Evolutionary conservation across 2,329 filamentous ascomycete genomes (phyloP), one percentile per base, ranked within the genome.

Genomic region (Alternaria arborescens): DNA sequence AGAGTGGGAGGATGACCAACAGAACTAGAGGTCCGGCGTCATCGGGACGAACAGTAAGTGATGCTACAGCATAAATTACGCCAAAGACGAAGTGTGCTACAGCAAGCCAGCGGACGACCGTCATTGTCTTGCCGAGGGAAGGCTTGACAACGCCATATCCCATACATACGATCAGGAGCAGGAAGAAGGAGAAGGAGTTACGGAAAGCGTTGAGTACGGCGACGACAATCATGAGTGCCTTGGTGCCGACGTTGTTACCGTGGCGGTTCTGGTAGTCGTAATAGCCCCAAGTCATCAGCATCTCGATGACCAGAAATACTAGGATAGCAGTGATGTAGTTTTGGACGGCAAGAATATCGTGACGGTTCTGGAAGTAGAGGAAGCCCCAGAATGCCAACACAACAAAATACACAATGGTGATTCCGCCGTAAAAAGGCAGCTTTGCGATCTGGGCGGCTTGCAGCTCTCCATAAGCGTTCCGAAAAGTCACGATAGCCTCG

Each of bases 241-340:
- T 97, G 58, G 93, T 89, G 44, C 92, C 89, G 3, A 90, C 78
- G 74, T 93, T 97, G 54, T 92, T 88, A 41, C 95, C 95, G 74
- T 97, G 88, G 40, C 91, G 87, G 78, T 99, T 99, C 76, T 97
- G 88, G 77, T 92, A 98, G 80, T 99, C 95, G 78, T 98, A 99
- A 82, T 97, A 99, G 43, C 93, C 93, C 95, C 95, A 99, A 2
- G 95, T 99, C 87, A 98, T 94, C 74, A 98, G 84, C 89, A 98
- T 97, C 79, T 99, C 95, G 16, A 98, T 81, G 16, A 98, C 92
- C 43, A 99, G 83, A 81, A 99, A 99, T 53, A 95, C 88, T 51
- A 99, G 84, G 62, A 98, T 99, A 10, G 95, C 94, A 0, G 95
- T 99, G 71, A 99, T 98, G 79, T 99, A 99, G 78, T 99, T 99